phyloP scores from a whole-genome alignment of 1,284 basidiomycete species.

The Boletellus sp. region DNA sequence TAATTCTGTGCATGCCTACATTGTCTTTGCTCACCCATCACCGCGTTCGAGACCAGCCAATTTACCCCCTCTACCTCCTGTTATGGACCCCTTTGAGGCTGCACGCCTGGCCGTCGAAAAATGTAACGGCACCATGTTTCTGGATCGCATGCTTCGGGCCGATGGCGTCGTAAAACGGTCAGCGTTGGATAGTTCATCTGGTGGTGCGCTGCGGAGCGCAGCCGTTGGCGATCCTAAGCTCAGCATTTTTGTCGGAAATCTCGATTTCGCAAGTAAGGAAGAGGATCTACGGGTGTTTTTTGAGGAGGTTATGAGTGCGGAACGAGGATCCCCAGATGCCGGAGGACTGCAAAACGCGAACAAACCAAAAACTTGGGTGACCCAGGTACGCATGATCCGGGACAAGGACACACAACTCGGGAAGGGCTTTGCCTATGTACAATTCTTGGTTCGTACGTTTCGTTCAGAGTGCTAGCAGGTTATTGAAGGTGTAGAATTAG shows the following conservation, averaged over 20 bases:
- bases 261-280: constrained; percentile 91
- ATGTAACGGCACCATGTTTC: constrained; percentile 72
- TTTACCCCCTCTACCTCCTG: constrained; percentile 50
- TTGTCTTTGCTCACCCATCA: constrained; percentile 76
- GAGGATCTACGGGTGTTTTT: constrained; percentile 88
- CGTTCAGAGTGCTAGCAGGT: not conserved
- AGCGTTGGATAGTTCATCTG: not conserved
- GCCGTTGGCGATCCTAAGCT: constrained; percentile 65
- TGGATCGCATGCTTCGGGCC: constrained; percentile 72
- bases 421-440: constrained; percentile 96
- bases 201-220: constrained; percentile 6
- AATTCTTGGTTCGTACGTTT: constrained; percentile 67
- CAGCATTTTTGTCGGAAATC: constrained; percentile 87
- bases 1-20: constrained; percentile 77
- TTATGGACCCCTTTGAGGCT: constrained; percentile 72
- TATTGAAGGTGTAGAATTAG: constrained; percentile 38
- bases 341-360: constrained; percentile 26
- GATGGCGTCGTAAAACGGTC: constrained; percentile 54
- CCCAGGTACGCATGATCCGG: constrained; percentile 81
- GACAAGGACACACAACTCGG: constrained; percentile 93
- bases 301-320: constrained; percentile 72
- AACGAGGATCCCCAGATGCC: constrained; percentile 55
- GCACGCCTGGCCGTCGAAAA: constrained; percentile 57
- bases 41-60: constrained; percentile 47
- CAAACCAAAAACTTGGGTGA: constrained; percentile 64